Conservation (phyloP, 1,139 yeast species). For the Tardiomyces digboiensis region DNA sequence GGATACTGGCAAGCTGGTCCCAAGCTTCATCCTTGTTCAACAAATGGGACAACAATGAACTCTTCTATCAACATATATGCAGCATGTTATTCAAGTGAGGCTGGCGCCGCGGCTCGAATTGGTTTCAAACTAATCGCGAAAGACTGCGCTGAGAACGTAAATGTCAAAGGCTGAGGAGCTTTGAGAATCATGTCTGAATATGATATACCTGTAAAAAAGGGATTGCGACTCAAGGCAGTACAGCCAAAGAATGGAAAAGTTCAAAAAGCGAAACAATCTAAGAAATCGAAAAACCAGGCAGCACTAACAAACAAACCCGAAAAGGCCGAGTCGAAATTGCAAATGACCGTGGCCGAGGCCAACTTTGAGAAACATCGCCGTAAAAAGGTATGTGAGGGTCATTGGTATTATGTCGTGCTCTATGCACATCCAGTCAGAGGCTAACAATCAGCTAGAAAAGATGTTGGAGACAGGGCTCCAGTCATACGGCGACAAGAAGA, state of each 20-base stretch:
- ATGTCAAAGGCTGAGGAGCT: no score
- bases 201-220: constrained; percentile 5
- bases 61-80: no score
- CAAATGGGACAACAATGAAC: no score
- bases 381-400: constrained; percentile 13
- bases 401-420: no score
- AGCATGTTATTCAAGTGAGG: no score
- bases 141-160: no score
- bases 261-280: background rate
- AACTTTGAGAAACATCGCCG: constrained; percentile 17
- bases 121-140: no score
- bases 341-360: constrained; percentile 16
- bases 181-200: constrained; percentile 4
- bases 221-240: constrained; percentile 11
- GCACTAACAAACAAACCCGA: background rate
- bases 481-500: constrained; percentile 16
- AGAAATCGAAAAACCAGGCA: background rate
- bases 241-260: no score
- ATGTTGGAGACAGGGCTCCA: constrained; percentile 10
- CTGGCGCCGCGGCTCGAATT: no score
- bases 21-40: no score
- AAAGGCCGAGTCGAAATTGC: background rate
- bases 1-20: no score
- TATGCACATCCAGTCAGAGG: background rate
- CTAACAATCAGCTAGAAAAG: constrained; percentile 11